Evolutionary conservation across 164 flowering plant genomes (phyloP).

Genomic region (Magnolia sinica): DNA sequence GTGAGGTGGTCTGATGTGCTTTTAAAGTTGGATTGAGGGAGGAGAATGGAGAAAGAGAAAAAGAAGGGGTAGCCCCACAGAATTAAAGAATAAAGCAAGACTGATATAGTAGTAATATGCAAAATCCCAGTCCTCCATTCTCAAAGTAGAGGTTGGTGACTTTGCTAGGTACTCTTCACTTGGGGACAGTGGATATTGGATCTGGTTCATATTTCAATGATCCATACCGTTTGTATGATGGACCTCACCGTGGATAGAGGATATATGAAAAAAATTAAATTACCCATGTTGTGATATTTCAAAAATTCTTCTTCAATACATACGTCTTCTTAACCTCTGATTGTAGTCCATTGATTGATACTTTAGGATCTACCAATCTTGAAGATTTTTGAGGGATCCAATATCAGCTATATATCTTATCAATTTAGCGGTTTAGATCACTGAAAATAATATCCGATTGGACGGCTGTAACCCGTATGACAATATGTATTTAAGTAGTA

Average conservation of each 20-base stretch:
- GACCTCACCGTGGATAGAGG: not conserved
- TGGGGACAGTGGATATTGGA: not conserved
- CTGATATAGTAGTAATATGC: not conserved
- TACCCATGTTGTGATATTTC: no score
- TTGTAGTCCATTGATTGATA: not conserved
- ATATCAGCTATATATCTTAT: not conserved
- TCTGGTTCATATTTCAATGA: not conserved
- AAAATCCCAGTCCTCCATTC: not conserved
- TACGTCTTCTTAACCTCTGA: not conserved
- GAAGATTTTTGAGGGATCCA: not conserved
- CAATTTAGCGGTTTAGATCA: not conserved
- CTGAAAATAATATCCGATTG: not conserved
- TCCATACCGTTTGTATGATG: not conserved
- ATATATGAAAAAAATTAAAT: no score
- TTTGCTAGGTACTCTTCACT: not conserved
- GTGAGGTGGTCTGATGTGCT: conserved; percentile 1
- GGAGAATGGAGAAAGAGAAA: not conserved
- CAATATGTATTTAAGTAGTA: not conserved
- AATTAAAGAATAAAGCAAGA: conserved; percentile 1
- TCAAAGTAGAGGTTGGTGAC: not conserved
- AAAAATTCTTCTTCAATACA: no score
- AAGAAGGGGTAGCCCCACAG: not conserved
- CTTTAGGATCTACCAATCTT: not conserved
- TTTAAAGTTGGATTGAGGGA: not conserved
- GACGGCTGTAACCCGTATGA: not conserved